Evolutionary conservation across 495 filamentous ascomycete genomes (phyloP).

Genomic region (Xylaria flabelliformis): DNA sequence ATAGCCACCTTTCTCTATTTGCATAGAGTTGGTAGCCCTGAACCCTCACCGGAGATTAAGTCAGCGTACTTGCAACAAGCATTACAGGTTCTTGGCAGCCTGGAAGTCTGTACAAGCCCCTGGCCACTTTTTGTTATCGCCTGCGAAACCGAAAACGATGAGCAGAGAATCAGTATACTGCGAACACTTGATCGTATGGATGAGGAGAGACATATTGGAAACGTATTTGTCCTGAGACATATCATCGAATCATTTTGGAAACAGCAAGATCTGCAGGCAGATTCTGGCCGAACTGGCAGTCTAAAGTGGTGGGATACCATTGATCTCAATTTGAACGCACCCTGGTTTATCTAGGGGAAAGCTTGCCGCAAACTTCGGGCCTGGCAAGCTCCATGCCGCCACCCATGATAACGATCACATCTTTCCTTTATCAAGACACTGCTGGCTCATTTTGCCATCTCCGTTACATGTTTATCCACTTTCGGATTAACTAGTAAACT

Average conservation of each 20-base stretch:
- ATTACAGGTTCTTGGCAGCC: constrained; percentile 32
- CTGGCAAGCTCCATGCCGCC: background rate
- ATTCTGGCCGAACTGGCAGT: constrained; percentile 34
- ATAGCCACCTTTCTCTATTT: constrained; percentile 44
- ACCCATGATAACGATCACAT: background rate
- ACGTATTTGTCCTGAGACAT: constrained; percentile 43
- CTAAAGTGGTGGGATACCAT: constrained; percentile 47
- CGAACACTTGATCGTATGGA: constrained; percentile 43
- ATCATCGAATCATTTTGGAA: constrained; percentile 48
- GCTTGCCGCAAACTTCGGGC: background rate
- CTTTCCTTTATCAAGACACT: background rate
- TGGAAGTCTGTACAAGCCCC: constrained; percentile 44
- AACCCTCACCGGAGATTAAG: constrained; percentile 34
- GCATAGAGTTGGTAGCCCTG: constrained; percentile 36
- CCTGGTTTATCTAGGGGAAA: constrained; percentile 43
- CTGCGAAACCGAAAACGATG: constrained; percentile 44
- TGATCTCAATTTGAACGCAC: constrained; percentile 37
- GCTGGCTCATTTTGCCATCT: constrained; percentile 36
- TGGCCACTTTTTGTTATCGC: constrained; percentile 48
- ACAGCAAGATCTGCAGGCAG: constrained; percentile 45
- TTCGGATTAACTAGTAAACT: constrained; percentile 54
- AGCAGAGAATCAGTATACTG: constrained; percentile 43
- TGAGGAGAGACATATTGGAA: constrained; percentile 42
- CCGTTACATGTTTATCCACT: constrained; percentile 40
- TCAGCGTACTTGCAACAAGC: constrained; percentile 38